These are phyloP conservation scores for Parvularia atlantis DNA, from an alignment of 78 protist species.

Conservation along the genomic window DNA sequence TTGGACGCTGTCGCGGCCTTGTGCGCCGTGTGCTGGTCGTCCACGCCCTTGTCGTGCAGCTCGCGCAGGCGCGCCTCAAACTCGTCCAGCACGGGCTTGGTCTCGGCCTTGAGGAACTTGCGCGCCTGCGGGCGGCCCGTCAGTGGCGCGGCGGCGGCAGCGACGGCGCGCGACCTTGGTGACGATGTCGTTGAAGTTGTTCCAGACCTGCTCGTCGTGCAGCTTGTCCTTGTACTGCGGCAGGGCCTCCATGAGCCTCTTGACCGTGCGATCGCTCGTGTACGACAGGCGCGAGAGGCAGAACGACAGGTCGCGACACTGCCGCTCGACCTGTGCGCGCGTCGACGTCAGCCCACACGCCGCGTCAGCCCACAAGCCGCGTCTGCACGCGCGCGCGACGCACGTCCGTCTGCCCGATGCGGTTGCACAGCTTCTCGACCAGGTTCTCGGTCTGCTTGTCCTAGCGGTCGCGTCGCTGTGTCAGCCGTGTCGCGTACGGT, in stretches of 20 bases:
- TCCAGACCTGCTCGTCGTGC: neutral
- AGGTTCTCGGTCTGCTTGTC: slow-evolving; percentile 57
- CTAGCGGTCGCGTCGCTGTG: neutral
- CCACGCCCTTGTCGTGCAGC: slow-evolving; percentile 1
- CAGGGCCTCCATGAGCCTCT: slow-evolving; percentile 32
- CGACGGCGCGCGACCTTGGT: too few species aligned
- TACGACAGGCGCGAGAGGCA: slow-evolving; percentile 41
- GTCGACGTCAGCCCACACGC: too few species aligned
- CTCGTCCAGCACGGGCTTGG: slow-evolving; percentile 3
- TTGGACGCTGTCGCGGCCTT: too few species aligned
- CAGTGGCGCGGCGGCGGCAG: too few species aligned
- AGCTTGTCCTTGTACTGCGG: slow-evolving; percentile 10
- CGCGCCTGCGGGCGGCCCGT: too few species aligned
- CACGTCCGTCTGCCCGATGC: slow-evolving; percentile 51
- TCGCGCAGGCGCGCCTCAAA: neutral
- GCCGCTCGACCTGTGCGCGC: neutral
- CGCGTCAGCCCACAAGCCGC: neutral
- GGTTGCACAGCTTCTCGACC: slow-evolving; percentile 66
- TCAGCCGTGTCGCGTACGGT: neutral
- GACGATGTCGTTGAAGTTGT: neutral
- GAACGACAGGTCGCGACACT: slow-evolving; percentile 55
- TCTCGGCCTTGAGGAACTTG: slow-evolving; percentile 12
- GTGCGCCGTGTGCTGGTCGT: too few species aligned
- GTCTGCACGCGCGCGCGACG: neutral
- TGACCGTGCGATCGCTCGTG: slow-evolving; percentile 42